Base-by-base conservation (phyloP, 2,329 filamentous ascomycete species). In the Pseudocercospora pini-densiflorae region DNA sequence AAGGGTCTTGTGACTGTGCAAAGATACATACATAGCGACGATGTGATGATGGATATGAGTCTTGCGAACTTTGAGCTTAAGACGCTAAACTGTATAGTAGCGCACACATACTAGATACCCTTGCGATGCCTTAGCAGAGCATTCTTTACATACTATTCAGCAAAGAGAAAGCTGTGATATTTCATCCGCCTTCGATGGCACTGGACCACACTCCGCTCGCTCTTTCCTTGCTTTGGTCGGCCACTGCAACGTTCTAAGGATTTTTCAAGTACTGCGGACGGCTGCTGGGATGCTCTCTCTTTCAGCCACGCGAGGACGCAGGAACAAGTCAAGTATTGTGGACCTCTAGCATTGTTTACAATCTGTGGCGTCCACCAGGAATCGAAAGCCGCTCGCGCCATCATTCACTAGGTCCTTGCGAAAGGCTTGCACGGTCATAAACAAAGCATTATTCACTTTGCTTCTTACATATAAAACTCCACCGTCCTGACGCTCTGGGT, bases 21-120 rank as follows among this genome's bases (percentile, higher is more conserved):
- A 23, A 27, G 7, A 59, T 23, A 47, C 55, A 45, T 59, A 62
- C 62, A 64, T 64, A 60, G 62, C 45, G 54, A 63, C 54, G 64
- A 66, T 43, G 45, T 63, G 61, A 66, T 63, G 64, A 66, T 27
- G 49, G 36, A 55, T 57, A 66, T 54, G 64, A 55, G 62, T 33
- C 24, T 27, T 43, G 64, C 58, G 55, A 53, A 27, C 55, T 61
- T 51, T 29, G n/a, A 29, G 24, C 24, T 53, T 49, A 21, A 59
- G 51, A 21, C 45, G 29, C 47, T 53, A 36, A 36, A 23, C 12
- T 63, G 36, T 51, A 54, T 63, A 33, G 43, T 36, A 55, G 43
- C 58, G 60, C 59, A 54, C 51, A 54, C 45, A 59, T 19, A 55
- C 16, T 49, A 66, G 64, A 66, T 61, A 66, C 61, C 61, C 64